Conservation (phyloP, 202 grass and related monocot genomes). For the Carex sylvatica region DNA sequence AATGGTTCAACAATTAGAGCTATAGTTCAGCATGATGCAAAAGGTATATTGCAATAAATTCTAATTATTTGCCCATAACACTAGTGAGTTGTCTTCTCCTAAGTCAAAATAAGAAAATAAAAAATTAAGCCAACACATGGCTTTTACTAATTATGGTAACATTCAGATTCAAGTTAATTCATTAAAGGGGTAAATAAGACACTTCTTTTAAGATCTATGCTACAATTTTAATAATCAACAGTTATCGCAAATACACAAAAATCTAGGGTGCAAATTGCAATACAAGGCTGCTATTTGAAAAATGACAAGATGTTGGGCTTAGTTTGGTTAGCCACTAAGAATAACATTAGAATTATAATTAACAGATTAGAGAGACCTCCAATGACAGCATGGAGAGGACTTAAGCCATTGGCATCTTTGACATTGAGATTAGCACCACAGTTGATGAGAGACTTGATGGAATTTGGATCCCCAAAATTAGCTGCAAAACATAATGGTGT, state of each 20-base stretch:
- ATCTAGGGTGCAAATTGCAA: no score
- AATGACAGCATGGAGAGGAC: conserved; percentile 19
- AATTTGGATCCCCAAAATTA: not conserved
- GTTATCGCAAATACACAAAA: no score
- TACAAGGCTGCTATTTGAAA: no score
- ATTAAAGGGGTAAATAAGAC: not conserved
- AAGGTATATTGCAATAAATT: not conserved
- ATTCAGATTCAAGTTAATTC: not conserved
- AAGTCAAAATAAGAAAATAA: no score
- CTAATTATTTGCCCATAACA: no score
- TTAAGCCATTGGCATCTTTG: not conserved
- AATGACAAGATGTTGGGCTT: no score
- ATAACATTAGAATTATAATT: not conserved
- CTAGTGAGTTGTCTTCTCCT: no score
- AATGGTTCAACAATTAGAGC: not conserved
- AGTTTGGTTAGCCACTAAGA: not conserved
- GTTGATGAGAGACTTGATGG: not conserved
- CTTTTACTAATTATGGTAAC: not conserved
- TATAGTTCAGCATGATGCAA: not conserved
- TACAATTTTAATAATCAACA: no score
- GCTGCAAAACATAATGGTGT: not conserved
- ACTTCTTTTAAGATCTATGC: no score
- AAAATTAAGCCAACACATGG: not conserved
- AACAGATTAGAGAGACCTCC: not conserved
- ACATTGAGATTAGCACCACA: conserved; percentile 1